A percentile compares a stretch with the other conserved stretches of the same genome.
phyloP scores from a whole-genome alignment of 495 filamentous ascomycete species.

The Penicillium cinerascens region DNA sequence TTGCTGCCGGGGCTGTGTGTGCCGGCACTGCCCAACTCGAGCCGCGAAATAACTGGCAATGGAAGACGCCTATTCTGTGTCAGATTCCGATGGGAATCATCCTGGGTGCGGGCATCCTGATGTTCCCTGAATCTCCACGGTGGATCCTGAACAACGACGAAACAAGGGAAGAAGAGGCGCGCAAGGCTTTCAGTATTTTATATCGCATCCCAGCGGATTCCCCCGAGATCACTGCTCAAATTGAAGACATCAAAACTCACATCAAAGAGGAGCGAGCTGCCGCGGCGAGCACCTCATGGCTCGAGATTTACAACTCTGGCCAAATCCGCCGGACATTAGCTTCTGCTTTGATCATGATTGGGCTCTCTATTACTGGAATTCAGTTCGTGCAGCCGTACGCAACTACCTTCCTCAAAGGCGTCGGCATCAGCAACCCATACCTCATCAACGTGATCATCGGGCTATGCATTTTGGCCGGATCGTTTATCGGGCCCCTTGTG shows the following conservation, averaged over 20 bases:
- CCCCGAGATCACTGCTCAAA: conserved; percentile 16
- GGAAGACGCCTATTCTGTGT: conserved; percentile 30
- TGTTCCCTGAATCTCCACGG: conserved; percentile 32
- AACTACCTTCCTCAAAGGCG: conserved; percentile 22
- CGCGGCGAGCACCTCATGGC: conserved; percentile 5
- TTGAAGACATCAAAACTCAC: conserved; percentile 22
- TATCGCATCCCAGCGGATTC: conserved; percentile 22
- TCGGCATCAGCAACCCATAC: conserved; percentile 27
- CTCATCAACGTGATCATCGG: conserved; percentile 30
- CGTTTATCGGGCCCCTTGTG: conserved; percentile 19
- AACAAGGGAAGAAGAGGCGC: conserved; percentile 20
- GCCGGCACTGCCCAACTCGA: conserved; percentile 22
- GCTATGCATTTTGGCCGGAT: conserved; percentile 25
- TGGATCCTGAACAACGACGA: conserved; percentile 23
- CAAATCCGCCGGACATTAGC: conserved; percentile 20
- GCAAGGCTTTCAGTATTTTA: conserved; percentile 20
- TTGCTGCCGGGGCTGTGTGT: conserved; percentile 25
- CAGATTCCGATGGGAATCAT: conserved; percentile 28
- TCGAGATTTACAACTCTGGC: conserved; percentile 22
- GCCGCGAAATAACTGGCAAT: conserved; percentile 24
- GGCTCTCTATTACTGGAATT: conserved; percentile 27
- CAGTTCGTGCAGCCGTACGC: conserved; percentile 31
- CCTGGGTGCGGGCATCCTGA: conserved; percentile 25
- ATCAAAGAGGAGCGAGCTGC: conserved; percentile 18
- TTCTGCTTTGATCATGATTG: conserved; percentile 25